Base-by-base conservation (phyloP, 108 stramenopile genomes). In the Bacterosira constricta region DNA sequence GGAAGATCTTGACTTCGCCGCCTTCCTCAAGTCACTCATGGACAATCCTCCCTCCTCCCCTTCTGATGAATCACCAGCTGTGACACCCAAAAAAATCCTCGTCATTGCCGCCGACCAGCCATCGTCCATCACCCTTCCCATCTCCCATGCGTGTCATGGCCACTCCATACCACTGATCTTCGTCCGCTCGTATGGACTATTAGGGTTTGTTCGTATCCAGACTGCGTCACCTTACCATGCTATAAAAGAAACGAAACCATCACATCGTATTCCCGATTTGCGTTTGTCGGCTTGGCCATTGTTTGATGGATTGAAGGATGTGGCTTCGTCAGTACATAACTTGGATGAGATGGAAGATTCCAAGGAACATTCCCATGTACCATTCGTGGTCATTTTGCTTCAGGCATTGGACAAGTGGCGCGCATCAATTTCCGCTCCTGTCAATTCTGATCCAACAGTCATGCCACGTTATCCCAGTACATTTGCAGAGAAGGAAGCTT, bases 31-130 rank as follows among this genome's bases (percentile, higher is more conserved):
- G 12, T 21, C 17, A 12, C 55, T 81, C 15, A 31, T 41, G 54
- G 37, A n/a, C 25, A 45, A 70, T 18, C 49, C 37, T 20, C 69
- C 20, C 36, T 47, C 73, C 26, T 51, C 44, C 0, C 27, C 27
- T 12, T 17, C 35, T 12, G 46, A 51, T 41, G 34, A 32, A 26
- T 39, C 46, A 12, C 4, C 30, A 64, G 12, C 37, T 69, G 6
- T 23, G 2, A 18, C 50, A 15, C n/a, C 38, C 8, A 26, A 57
- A 25, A 78, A 73, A 11, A 34, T 90, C 17, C 73, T 99, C 23
- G 91, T 99, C 26, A 84, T 99, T 64, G 92, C 85, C 7, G 71
- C 89, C 20, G 96, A 99, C 71, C 71, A 97, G 65, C 81, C 88
- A n/a, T 83, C 87, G 6, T 6, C 55, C 1, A 53, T 92, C 13